Evolutionary conservation across 2,329 filamentous ascomycete genomes (phyloP), one percentile per base, ranked within the genome.

Genomic region (Capronia coronata): DNA sequence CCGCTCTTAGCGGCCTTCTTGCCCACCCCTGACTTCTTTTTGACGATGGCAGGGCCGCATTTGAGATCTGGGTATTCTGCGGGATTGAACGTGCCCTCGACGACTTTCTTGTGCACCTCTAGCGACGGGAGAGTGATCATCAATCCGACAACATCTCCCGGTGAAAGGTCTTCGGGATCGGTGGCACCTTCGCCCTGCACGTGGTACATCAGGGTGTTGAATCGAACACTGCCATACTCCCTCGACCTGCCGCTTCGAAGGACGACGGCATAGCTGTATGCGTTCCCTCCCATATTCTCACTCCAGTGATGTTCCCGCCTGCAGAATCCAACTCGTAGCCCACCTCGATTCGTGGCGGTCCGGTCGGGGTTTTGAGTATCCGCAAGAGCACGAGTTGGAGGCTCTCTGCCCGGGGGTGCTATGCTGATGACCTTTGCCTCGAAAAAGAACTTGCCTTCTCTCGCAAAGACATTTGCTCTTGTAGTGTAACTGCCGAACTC

Each of bases 131-230:
- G 78, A 56, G 86, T 87, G 54, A 96, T 94, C 66, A 97, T 88
- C 37, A 98, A 74, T 2, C 93, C 93, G 49, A 98, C 87, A 8
- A 98, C 87, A 66, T 98, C 93, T 38, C 91, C 93, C 67, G 95
- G 89, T 38, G 79, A 77, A 44, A 97, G 81, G 48, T 88, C 80
- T 65, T 91, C 84, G 40, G 84, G 83, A 1, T 84, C 77, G 71
- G 93, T 88, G 46, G 95, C 86, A 54, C 91, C 91, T 66, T 97
- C 89, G 16, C 93, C 93, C 25, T 84, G 79, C 19, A 90, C 83
- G 63, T 98, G 93, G 65, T 97, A 97, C 64, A 90, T 94, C 70
- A 97, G 96, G 35, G 88, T 97, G 2, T 94, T 94, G 64, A 97
- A 79, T 6, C 93, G 85, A 19, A 97, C 83, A 63, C 74, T 73